Evolutionary conservation across 495 filamentous ascomycete species (phyloP), one percentile per base, ranked within the genome.

Genomic region (Trichoderma parareesei): DNA sequence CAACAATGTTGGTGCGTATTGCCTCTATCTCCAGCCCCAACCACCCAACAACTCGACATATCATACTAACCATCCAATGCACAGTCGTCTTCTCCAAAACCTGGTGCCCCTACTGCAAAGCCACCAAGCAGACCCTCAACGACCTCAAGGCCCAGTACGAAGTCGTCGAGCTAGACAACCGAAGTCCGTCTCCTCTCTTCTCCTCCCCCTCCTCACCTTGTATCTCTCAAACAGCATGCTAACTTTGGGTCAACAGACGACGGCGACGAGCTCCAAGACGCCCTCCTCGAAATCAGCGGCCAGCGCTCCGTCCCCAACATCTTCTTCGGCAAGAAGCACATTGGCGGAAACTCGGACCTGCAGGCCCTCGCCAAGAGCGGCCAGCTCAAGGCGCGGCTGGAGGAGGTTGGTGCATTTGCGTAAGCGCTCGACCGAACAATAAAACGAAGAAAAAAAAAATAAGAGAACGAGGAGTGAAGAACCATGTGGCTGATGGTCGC

Each of bases 31-130:
- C 27, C 10, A 5, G 1, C 4, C 46, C 1, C n/a, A n/a, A 44
- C 38, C 53, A 33, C 33, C 20, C 27, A 44, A n/a, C 9, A 11
- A 67, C 9, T 44, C 14, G 38, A 41, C 35, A 46, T 14, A 27
- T 27, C 27, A 27, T 65, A 14, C 18, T 35, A 63, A 44, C 41
- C 33, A 18, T 48, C 44, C 9, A 20, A 49, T 5, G 38, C 16
- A 38, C n/a, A 93, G 90, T 93, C 66, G 89, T 98, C 68, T 98
- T 98, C 84, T 90, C 86, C 74, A 99, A 99, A 79, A 90, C 88
- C 14, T 96, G 89, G 78, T 99, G 94, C 84, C 93, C 93, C n/a
- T 93, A 96, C 85, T 98, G 93, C 82, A 78, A 73, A 40, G 82
- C 92, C 63, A 85, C 87, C 67, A 97, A 97, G 85, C 62, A 75